phyloP scores from a whole-genome alignment of 129 eudicot genomes.

The Solidago caesia region DNA sequence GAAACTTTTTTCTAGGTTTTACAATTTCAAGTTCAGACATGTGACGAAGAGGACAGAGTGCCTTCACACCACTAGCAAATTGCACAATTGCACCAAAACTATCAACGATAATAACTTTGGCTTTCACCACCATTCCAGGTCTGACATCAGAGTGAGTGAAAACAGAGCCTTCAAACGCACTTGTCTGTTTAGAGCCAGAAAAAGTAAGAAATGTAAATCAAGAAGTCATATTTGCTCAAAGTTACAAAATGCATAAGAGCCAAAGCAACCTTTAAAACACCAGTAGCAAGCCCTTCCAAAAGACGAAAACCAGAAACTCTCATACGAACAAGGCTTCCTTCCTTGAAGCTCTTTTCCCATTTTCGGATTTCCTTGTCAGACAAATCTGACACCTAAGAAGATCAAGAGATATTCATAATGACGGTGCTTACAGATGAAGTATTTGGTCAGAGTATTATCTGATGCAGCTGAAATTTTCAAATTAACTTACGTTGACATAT shows the following conservation, averaged over 20 bases:
- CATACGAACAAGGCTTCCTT: conserved; percentile 76
- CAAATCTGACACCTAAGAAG: conserved; percentile 61
- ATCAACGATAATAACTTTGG: conserved; percentile 70
- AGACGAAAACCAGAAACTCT: conserved; percentile 82
- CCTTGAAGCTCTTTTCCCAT: conserved; percentile 79
- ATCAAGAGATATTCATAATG: conserved; percentile 7
- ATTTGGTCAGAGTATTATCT: neutral
- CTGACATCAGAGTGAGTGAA: conserved; percentile 95
- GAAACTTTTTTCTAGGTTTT: conserved; percentile 88
- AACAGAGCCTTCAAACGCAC: conserved; percentile 90
- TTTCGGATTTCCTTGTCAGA: conserved; percentile 78
- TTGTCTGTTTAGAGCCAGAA: conserved; percentile 48
- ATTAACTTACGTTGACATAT: conserved; percentile 69
- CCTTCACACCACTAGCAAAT: conserved; percentile 89
- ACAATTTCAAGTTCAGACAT: conserved; percentile 94
- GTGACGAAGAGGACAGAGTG: conserved; percentile 95
- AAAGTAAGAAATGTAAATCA: neutral
- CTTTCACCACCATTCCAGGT: conserved; percentile 97
- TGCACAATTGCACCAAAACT: conserved; percentile 87
- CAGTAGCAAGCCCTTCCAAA: conserved; percentile 93
- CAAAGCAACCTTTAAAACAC: conserved; percentile 65
- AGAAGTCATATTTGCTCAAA: neutral
- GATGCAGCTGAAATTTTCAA: conserved; percentile 2
- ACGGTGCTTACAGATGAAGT: conserved; percentile 1
- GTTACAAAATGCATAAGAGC: neutral